Percentiles rank a stretch among this genome's conserved stretches.
Evolutionary conservation across 2,329 filamentous ascomycete genomes (phyloP).

Genomic region (Pseudopyrenochaeta lycopersici): DNA sequence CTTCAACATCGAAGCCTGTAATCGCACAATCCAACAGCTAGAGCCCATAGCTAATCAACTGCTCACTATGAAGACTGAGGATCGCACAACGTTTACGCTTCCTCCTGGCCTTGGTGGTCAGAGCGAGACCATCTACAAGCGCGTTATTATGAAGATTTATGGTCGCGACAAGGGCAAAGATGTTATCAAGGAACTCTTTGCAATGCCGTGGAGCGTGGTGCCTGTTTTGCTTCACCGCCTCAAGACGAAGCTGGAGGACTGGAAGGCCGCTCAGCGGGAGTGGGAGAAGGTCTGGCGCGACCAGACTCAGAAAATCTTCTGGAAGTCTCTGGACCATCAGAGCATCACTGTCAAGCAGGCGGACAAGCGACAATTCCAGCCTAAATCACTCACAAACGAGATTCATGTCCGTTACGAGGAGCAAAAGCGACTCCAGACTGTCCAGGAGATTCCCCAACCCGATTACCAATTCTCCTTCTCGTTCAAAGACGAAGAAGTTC

Average conservation of each 20-base stretch:
- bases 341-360: constrained; percentile 86
- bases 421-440: constrained; percentile 75
- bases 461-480: constrained; percentile 79
- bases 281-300: constrained; percentile 99
- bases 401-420: constrained; percentile 95
- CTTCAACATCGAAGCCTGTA: constrained; percentile 95
- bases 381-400: constrained; percentile 87
- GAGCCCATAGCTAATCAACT: constrained; percentile 94
- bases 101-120: constrained; percentile 87
- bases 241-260: constrained; percentile 97
- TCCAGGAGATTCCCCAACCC: constrained; percentile 66
- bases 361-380: constrained; percentile 91
- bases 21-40: constrained; percentile 93
- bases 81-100: constrained; percentile 79
- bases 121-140: constrained; percentile 95
- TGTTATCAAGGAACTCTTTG: constrained; percentile 87
- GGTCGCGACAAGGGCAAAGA: constrained; percentile 82
- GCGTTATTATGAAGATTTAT: constrained; percentile 97
- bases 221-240: constrained; percentile 87
- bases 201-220: constrained; percentile 83
- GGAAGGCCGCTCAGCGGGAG: constrained; percentile 95
- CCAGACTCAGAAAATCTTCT: constrained; percentile 93
- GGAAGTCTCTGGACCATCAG: constrained; percentile 96
- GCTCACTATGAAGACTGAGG: constrained; percentile 75
- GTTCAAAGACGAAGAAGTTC: constrained; percentile 67